A percentile compares a stretch with the other conserved stretches of the same genome.
Conservation (phyloP, 2,329 filamentous ascomycete genomes). For the Aotearoamyces nothofagi region DNA sequence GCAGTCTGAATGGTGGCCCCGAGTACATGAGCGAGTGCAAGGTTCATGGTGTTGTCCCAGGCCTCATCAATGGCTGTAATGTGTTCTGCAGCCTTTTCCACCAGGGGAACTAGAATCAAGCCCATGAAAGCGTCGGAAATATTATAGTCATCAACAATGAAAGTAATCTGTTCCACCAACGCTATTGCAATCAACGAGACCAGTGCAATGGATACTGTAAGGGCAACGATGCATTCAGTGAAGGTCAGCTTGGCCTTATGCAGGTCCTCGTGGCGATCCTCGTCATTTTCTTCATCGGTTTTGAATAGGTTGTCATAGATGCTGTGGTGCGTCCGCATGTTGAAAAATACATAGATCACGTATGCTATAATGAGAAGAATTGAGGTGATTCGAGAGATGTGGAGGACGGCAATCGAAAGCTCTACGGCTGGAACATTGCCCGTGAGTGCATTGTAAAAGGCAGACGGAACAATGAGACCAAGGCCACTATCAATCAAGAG, state of each 20-base stretch:
- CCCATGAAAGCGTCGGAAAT: conserved; percentile 46
- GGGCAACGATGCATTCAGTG: conserved; percentile 53
- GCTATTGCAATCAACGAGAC: conserved; percentile 62
- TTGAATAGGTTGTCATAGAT: conserved; percentile 64
- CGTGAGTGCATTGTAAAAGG: conserved; percentile 33
- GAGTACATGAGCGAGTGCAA: conserved; percentile 72
- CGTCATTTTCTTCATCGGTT: conserved; percentile 51
- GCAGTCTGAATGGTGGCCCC: conserved; percentile 83
- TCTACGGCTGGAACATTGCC: conserved; percentile 19
- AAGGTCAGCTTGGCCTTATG: conserved; percentile 57
- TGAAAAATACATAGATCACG: conserved; percentile 52
- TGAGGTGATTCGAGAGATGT: conserved; percentile 56
- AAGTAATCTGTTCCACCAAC: conserved; percentile 57
- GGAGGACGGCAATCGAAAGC: conserved; percentile 36
- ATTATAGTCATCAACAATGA: conserved; percentile 33
- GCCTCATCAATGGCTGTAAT: conserved; percentile 75
- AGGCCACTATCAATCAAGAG: conserved; percentile 27
- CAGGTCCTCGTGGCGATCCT: conserved; percentile 44
- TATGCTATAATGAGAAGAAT: conserved; percentile 59
- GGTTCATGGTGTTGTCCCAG: conserved; percentile 72
- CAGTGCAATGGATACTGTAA: conserved; percentile 47
- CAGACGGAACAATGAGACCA: conserved; percentile 25
- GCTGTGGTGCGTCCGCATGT: conserved; percentile 61
- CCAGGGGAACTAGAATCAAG: conserved; percentile 65
- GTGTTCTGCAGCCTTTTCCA: conserved; percentile 79